These are phyloP conservation scores for Nigrograna mackinnonii DNA, from an alignment of 2,329 filamentous ascomycete species.

Conservation along the genomic window DNA sequence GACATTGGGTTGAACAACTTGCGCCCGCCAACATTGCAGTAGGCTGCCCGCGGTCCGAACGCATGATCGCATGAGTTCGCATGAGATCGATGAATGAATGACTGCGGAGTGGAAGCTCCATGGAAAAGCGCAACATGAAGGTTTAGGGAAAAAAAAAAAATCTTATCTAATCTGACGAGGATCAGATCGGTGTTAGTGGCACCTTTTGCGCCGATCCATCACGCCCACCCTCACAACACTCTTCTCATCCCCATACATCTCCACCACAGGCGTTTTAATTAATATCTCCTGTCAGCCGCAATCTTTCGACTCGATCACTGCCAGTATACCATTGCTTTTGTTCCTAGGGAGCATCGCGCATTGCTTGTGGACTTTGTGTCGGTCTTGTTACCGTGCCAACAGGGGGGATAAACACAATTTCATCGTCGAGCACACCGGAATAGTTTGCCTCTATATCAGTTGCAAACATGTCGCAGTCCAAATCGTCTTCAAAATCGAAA, in stretches of 20 bases:
- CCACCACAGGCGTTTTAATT: too few species aligned
- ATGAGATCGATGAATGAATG: slow-evolving; percentile 25
- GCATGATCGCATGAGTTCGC: slow-evolving; percentile 55
- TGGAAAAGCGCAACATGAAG: too few species aligned
- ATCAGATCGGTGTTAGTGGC: neutral
- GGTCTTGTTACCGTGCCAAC: slow-evolving; percentile 34
- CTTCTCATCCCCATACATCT: too few species aligned
- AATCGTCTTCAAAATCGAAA: slow-evolving; percentile 27
- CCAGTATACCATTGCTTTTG: too few species aligned
- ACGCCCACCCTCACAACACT: neutral
- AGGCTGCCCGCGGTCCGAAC: slow-evolving; percentile 48
- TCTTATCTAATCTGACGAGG: slow-evolving; percentile 25
- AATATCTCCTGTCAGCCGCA: too few species aligned
- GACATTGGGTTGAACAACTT: slow-evolving; percentile 22
- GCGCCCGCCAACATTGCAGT: slow-evolving; percentile 39
- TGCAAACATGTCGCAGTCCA: slow-evolving; percentile 33
- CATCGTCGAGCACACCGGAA: too few species aligned
- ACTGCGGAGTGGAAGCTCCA: slow-evolving; percentile 6
- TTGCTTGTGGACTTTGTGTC: slow-evolving; percentile 2
- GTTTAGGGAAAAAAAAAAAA: neutral
- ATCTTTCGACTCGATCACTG: too few species aligned
- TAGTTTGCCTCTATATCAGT: too few species aligned
- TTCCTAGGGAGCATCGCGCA: too few species aligned
- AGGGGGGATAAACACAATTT: slow-evolving; percentile 28
- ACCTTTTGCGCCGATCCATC: too few species aligned